A percentile compares a stretch with the other conserved stretches of the same genome.
phyloP scores from a whole-genome alignment of 2,329 filamentous ascomycete species.

The Stromatinia cepivora region DNA sequence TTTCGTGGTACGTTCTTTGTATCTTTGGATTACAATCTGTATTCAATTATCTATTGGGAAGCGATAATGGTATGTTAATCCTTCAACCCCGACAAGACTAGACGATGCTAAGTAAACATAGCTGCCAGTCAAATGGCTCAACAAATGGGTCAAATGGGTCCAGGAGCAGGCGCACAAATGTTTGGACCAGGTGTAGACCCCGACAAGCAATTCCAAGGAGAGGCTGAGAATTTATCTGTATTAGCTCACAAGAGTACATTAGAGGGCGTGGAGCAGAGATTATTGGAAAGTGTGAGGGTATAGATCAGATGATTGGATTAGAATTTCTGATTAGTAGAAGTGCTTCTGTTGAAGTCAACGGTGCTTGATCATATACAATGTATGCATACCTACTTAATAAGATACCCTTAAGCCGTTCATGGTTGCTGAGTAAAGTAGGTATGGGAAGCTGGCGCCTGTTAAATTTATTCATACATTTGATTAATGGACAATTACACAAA shows the following conservation, averaged over 20 bases:
- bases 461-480: not conserved
- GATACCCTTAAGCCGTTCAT: not conserved
- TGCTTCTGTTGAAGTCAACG: conserved; percentile 8
- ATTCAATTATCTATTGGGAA: conserved; percentile 94
- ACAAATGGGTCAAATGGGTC: conserved; percentile 75
- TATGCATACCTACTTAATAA: not conserved
- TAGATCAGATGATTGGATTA: conserved; percentile 7
- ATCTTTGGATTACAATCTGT: conserved; percentile 95
- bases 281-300: conserved; percentile 55
- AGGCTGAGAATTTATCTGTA: conserved; percentile 94
- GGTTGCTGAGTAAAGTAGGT: not conserved
- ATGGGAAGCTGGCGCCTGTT: too few relatives aligned
- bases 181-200: conserved; percentile 93
- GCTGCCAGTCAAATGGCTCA: conserved; percentile 90
- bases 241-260: conserved; percentile 91
- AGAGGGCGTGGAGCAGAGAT: conserved; percentile 81
- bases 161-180: conserved; percentile 63
- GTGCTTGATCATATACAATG: not conserved
- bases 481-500: not conserved
- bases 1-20: conserved; percentile 98
- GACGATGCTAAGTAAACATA: conserved; percentile 43
- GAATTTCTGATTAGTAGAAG: conserved; percentile 11
- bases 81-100: not conserved
- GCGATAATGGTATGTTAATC: conserved; percentile 78
- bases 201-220: conserved; percentile 88